Evolutionary conservation across 2,329 filamentous ascomycete genomes (phyloP), one percentile per base, ranked within the genome.

Genomic region (Sphaerulina populicola): DNA sequence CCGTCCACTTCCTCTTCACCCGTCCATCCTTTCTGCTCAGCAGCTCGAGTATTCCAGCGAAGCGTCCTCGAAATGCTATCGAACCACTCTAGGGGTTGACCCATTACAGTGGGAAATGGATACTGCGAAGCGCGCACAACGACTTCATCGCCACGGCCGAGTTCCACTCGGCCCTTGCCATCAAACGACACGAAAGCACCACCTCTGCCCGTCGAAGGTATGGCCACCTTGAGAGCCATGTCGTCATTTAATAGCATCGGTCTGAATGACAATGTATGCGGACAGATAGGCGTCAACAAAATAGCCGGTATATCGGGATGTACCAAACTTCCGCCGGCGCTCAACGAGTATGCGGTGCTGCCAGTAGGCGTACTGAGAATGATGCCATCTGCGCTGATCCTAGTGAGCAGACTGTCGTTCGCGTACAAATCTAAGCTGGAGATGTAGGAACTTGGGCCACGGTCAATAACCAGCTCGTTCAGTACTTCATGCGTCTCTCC

Each of bases 131-230:
- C 93, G 37, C 91, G 88, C 62, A 98, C 93, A 54, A 91, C 96
- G 67, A 98, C 93, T 63, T 91, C 87, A 71, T 98, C 93, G 48
- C 93, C 93, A 64, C 91, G 88, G 56, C 85, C 84, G 33, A 98
- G 81, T 70, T 98, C 91, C 39, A 98, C 81, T 45, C 93, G 88
- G 50, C 89, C 90, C 70, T 97, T 98, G 69, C 93, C 93, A 66
- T 98, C 93, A 67, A 98, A 98, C 37, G 89, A 88, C 67, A 91
- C 96, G 75, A 96, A 96, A 1, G 93, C 93, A 0, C 89, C 95
- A 12, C 90, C 91, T 42, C 93, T 86, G 36, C 88, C 94, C 64
- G 84, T 82, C 56, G 79, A 78, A 0, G 93, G 93, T 10, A 98
- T 83, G 4, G 86, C 85, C 47, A 98, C 87, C 45, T 90, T 88